Conservation (phyloP, 768 basidiomycete species). For the Russula vinacea region DNA sequence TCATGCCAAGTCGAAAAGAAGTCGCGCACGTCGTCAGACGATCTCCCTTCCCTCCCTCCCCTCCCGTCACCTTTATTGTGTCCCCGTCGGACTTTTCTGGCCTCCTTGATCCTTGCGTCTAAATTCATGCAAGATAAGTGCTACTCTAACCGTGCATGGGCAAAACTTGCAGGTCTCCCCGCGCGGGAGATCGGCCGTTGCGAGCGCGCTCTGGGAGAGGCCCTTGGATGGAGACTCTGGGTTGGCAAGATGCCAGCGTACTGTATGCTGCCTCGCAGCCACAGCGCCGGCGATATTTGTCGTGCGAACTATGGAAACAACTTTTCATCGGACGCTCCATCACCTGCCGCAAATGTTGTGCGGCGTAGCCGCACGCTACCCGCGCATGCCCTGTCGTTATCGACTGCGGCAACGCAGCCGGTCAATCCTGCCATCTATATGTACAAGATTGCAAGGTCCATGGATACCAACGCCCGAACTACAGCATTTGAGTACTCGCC, state of each 20-base stretch:
- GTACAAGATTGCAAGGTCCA: slow-evolving; percentile 11
- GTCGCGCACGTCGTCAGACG: slow-evolving; percentile 26
- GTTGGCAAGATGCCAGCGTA: slow-evolving; percentile 62
- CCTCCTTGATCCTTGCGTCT: slow-evolving; percentile 81
- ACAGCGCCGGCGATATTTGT: slow-evolving; percentile 19
- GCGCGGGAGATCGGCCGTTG: slow-evolving; percentile 84
- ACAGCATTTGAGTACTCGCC: slow-evolving; percentile 25
- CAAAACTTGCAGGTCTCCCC: slow-evolving; percentile 84
- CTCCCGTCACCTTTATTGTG: slow-evolving; percentile 83
- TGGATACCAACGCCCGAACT: slow-evolving; percentile 21
- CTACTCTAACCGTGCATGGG: slow-evolving; percentile 93
- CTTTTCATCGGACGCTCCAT: not conserved
- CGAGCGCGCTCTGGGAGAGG: slow-evolving; percentile 82
- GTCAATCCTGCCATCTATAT: not conserved
- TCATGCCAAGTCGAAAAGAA: slow-evolving; percentile 25
- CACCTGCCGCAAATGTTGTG: not conserved
- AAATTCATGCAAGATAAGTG: slow-evolving; percentile 94
- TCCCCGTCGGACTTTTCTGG: slow-evolving; percentile 84
- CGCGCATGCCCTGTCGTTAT: not conserved
- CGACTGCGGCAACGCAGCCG: not conserved
- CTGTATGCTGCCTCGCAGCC: slow-evolving; percentile 22
- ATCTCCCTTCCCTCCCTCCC: slow-evolving; percentile 39
- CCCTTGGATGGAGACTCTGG: slow-evolving; percentile 90
- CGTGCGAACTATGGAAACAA: not conserved
- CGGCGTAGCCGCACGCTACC: slow-evolving; percentile 26